Evolutionary conservation across 805 yeast genomes (phyloP), one percentile per base, ranked within the genome.

Genomic region (Brettanomyces sp.): DNA sequence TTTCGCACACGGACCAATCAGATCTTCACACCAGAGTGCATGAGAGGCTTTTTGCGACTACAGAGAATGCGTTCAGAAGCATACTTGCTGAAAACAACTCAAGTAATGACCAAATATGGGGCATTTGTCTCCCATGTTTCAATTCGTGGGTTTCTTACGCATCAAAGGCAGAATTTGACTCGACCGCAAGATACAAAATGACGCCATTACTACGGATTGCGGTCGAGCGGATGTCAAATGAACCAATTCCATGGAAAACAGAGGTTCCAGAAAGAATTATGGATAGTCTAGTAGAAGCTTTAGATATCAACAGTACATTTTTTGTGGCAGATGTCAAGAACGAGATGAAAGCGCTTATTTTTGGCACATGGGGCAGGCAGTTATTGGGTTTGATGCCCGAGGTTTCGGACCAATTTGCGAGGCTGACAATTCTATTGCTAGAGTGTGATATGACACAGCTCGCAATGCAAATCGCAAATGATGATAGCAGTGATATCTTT

Each of bases 401-500:
- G 3, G 66, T 67, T 36, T 55, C 72, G 41, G 64, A 65, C 13
- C 65, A 64, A 33, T 74, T 76, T 50, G 63, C 76, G 3, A 66
- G 70, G 45, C 54, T 80, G 36, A 54, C 76, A 1, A 66, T 77
- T 3, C 60, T 72, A 1, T 72, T 67, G 45, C 55, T 78, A 23
- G 79, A 75, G 42, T 54, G 63, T n/a, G 77, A 77, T 52, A 60
- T 74, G 9, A 48, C 75, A 0, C 58, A 62, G 36, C 55, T 80
- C 6, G 64, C 77, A 1, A 56, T 67, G 18, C 61, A 65, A 35
- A 53, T 80, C 9, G 53, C 64, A 1, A 62, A 65, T 34, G 61
- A 65, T 12, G 50, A 57, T 3, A 62, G 65, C 32, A 63, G 68
- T 38, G 62, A 62, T 13, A 70, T 76, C 44, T 62, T 83, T 13